Evolutionary conservation across 2,329 filamentous ascomycete genomes (phyloP).

Genomic region (Hymenoscyphus linearis): DNA sequence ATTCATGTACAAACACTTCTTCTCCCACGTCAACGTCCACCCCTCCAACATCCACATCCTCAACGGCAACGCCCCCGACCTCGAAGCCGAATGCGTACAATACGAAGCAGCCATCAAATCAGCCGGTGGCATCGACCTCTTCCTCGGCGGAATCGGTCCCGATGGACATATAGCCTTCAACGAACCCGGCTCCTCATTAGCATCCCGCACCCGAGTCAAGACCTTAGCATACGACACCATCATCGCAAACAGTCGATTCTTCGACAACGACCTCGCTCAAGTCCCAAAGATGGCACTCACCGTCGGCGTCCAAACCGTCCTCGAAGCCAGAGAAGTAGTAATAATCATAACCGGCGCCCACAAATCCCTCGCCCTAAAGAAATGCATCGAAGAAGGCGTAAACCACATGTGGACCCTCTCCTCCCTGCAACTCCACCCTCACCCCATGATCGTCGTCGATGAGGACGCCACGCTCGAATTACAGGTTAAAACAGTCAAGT

Average conservation of each 20-base stretch:
- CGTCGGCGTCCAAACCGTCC: constrained; percentile 76
- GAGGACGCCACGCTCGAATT: constrained; percentile 72
- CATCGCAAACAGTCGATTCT: constrained; percentile 79
- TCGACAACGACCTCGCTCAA: constrained; percentile 64
- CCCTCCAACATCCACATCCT: constrained; percentile 81
- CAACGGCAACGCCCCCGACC: constrained; percentile 71
- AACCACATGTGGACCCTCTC: constrained; percentile 92
- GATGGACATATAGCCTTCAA: constrained; percentile 91
- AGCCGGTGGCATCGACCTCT: constrained; percentile 76
- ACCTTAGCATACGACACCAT: constrained; percentile 85
- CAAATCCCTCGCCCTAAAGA: constrained; percentile 74
- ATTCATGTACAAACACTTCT: constrained; percentile 93
- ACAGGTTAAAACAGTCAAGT: constrained; percentile 69
- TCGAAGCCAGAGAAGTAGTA: constrained; percentile 76
- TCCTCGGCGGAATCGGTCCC: constrained; percentile 78
- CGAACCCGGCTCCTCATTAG: constrained; percentile 75
- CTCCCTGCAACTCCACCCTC: constrained; percentile 71
- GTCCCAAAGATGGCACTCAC: constrained; percentile 81
- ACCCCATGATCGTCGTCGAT: constrained; percentile 78
- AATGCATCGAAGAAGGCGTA: constrained; percentile 73
- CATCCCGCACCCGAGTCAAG: constrained; percentile 76
- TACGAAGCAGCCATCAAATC: constrained; percentile 75
- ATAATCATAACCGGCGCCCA: constrained; percentile 77
- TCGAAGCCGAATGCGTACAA: constrained; percentile 69
- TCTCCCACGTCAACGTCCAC: constrained; percentile 76